A percentile compares a stretch with the other conserved stretches of the same genome.
Conservation (phyloP, 805 yeast species). For the Cyberlindnera xylosilytica region DNA sequence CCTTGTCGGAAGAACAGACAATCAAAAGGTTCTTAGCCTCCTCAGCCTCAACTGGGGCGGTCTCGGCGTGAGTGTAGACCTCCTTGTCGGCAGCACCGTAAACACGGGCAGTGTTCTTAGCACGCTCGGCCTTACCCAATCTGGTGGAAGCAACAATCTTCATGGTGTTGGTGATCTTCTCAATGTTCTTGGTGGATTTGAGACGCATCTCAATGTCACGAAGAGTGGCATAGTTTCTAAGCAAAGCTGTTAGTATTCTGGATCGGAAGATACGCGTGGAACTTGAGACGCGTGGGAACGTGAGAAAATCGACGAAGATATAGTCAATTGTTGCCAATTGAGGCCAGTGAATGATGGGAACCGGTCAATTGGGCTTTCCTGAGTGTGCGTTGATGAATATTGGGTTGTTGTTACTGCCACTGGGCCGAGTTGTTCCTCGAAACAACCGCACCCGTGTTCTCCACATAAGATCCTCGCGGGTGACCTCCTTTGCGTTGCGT, state of each 20-base stretch:
- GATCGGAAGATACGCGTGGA: not conserved
- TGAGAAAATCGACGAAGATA: not conserved
- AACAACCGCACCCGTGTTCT: constrained; percentile 2
- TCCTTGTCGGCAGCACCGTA: constrained; percentile 78
- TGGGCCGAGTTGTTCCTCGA: not conserved
- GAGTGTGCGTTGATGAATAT: not conserved
- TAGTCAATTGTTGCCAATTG: not conserved
- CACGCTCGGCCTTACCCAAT: constrained; percentile 91
- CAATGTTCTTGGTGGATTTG: constrained; percentile 97
- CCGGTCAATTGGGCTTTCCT: not conserved
- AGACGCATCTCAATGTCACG: constrained; percentile 98
- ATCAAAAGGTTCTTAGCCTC: constrained; percentile 67
- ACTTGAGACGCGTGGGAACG: not conserved
- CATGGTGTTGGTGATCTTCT: constrained; percentile 99
- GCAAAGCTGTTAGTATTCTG: constrained; percentile 17
- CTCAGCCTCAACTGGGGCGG: constrained; percentile 46
- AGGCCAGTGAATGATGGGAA: not conserved
- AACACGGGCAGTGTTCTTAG: constrained; percentile 83
- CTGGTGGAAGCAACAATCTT: constrained; percentile 98
- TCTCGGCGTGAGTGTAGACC: constrained; percentile 80
- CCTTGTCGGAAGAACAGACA: constrained; percentile 95
- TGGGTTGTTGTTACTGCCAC: not conserved
- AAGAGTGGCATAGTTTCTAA: constrained; percentile 93
- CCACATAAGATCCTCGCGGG: not conserved
- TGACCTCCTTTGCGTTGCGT: not conserved